Conservation (phyloP, 2,329 filamentous ascomycete species). For the Ophiostoma himal-ulmi region DNA sequence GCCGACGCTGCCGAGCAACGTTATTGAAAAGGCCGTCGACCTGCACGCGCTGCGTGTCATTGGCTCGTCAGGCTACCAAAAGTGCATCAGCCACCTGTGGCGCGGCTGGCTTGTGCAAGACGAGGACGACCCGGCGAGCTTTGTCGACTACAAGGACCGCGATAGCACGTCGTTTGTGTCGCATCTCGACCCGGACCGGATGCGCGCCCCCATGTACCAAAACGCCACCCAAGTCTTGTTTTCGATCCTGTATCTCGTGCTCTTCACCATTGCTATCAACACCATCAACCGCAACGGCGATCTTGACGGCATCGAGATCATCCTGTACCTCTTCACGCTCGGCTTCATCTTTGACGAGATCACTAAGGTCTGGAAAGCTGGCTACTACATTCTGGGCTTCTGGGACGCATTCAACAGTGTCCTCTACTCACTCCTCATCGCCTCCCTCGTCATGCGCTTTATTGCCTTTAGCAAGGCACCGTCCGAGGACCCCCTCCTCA, state of each 20-base stretch:
- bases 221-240: constrained; percentile 83
- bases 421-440: constrained; percentile 70
- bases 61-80: constrained; percentile 89
- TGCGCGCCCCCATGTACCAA: constrained; percentile 88
- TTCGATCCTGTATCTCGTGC: constrained; percentile 71
- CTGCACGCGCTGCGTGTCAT: constrained; percentile 85
- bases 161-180: constrained; percentile 69
- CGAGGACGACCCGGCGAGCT: constrained; percentile 80
- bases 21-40: constrained; percentile 88
- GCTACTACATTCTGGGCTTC: constrained; percentile 83
- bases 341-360: constrained; percentile 86
- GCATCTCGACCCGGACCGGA: constrained; percentile 89
- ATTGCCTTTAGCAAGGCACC: constrained; percentile 61
- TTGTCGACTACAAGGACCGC: constrained; percentile 80
- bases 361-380: constrained; percentile 89
- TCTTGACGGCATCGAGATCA: constrained; percentile 73
- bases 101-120: constrained; percentile 95
- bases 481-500: constrained; percentile 32
- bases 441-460: constrained; percentile 73
- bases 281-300: constrained; percentile 82
- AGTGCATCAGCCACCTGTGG: constrained; percentile 91
- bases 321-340: constrained; percentile 85
- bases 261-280: constrained; percentile 91
- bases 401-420: constrained; percentile 94
- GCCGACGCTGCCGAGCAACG: constrained; percentile 72